Percentiles rank a stretch among this genome's conserved stretches.
These are phyloP conservation scores for Dacryopinax spathularia DNA, from an alignment of 768 basidiomycete genomes.

Conservation along the genomic window DNA sequence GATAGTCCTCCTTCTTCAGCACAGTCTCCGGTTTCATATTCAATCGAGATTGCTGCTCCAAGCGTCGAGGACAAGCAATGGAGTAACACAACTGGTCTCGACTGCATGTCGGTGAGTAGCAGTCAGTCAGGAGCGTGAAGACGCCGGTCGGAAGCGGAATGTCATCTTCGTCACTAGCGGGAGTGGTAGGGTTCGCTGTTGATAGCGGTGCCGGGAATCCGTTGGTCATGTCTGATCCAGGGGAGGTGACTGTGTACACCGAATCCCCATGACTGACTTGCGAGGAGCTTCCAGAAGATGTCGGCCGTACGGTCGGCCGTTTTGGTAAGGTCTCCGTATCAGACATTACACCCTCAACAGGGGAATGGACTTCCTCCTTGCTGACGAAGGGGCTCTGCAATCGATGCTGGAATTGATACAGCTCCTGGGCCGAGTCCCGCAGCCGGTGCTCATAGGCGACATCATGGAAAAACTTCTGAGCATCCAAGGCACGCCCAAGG, in stretches of 20 bases:
- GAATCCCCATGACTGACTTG: not conserved
- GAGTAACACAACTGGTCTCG: constrained; percentile 91
- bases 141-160: constrained; percentile 68
- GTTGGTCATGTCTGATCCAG: constrained; percentile 5
- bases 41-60: constrained; percentile 85
- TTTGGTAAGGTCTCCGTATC: not conserved
- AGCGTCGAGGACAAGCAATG: constrained; percentile 83
- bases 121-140: constrained; percentile 91
- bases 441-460: constrained; percentile 97
- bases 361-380: constrained; percentile 25
- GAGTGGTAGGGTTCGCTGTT: constrained; percentile 10
- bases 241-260: constrained; percentile 6
- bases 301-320: constrained; percentile 8
- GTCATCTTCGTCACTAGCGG: constrained; percentile 17
- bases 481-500: constrained; percentile 88
- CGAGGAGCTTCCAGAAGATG: not conserved
- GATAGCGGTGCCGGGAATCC: constrained; percentile 1
- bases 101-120: constrained; percentile 95
- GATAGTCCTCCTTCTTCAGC: constrained; percentile 56
- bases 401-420: constrained; percentile 85
- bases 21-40: constrained; percentile 92
- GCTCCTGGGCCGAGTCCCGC: constrained; percentile 70
- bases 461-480: constrained; percentile 98
- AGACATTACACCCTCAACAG: not conserved
- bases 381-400: constrained; percentile 74